A percentile compares a stretch with the other conserved stretches of the same genome.
Conservation (phyloP, 1,139 yeast species). For the Lodderomyces theae region DNA sequence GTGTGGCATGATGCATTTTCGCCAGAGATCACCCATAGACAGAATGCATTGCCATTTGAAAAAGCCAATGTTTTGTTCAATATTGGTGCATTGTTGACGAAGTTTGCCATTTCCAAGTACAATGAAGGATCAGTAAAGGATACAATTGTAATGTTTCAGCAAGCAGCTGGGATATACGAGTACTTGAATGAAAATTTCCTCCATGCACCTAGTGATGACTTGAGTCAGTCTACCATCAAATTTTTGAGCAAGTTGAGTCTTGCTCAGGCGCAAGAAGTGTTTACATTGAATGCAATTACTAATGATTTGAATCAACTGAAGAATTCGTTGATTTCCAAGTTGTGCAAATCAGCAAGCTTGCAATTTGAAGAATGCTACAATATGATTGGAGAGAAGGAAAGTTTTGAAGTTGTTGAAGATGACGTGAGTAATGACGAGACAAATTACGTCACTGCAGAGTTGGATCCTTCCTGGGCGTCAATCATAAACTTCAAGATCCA, state of each 20-base stretch:
- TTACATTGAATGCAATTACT: slow-evolving; percentile 60
- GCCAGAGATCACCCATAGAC: slow-evolving; percentile 36
- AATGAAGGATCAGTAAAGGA: slow-evolving; percentile 45
- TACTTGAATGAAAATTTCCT: slow-evolving; percentile 78
- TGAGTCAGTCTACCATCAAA: slow-evolving; percentile 65
- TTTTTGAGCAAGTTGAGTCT: slow-evolving; percentile 65
- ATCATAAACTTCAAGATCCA: slow-evolving; percentile 46
- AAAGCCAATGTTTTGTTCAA: slow-evolving; percentile 84
- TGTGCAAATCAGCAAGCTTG: slow-evolving; percentile 60
- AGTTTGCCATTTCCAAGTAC: slow-evolving; percentile 53
- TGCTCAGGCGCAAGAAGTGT: slow-evolving; percentile 89
- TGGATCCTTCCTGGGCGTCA: slow-evolving; percentile 47
- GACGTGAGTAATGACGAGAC: too few species aligned
- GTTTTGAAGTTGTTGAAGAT: slow-evolving; percentile 14
- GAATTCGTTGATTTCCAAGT: slow-evolving; percentile 68
- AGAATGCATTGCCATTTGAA: slow-evolving; percentile 73
- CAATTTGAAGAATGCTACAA: slow-evolving; percentile 51
- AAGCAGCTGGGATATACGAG: slow-evolving; percentile 75
- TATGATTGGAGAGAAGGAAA: slow-evolving; percentile 14
- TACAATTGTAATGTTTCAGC: slow-evolving; percentile 64
- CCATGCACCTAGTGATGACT: slow-evolving; percentile 85
- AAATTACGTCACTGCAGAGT: slow-evolving; percentile 45
- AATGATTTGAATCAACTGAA: slow-evolving; percentile 47
- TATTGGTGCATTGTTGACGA: slow-evolving; percentile 36
- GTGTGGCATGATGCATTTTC: slow-evolving; percentile 79